Conservation (phyloP, 108 stramenopile genomes). For the Cyclotella atomus region DNA sequence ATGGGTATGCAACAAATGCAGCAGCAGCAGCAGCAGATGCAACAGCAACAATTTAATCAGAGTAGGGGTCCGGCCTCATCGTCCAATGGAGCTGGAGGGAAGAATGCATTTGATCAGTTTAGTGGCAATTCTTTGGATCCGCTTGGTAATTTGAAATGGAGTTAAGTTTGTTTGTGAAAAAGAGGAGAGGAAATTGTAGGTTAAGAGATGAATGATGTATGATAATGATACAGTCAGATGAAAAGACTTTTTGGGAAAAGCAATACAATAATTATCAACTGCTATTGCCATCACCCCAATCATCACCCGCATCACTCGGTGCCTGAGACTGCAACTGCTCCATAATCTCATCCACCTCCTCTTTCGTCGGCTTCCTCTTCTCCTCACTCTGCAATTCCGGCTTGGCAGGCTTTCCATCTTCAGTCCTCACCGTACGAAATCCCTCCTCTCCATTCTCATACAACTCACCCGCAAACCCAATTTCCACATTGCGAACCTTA, state of each 20-base stretch:
- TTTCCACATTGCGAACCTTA: conserved; percentile 51
- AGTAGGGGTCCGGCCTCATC: neutral
- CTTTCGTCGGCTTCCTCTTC: conserved; percentile 56
- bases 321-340: conserved; percentile 51
- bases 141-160: conserved; percentile 68
- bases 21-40: conserved; percentile 22
- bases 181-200: neutral
- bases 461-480: conserved; percentile 87
- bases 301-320: conserved; percentile 20
- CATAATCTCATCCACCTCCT: conserved; percentile 65
- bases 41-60: conserved; percentile 22
- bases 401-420: conserved; percentile 71
- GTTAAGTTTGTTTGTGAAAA: neutral
- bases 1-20: conserved; percentile 44
- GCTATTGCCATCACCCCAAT: too few relatives aligned
- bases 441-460: conserved; percentile 74
- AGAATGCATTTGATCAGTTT: conserved; percentile 61
- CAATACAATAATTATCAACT: too few relatives aligned
- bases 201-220: neutral
- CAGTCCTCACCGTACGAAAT: conserved; percentile 74
- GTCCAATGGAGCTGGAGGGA: conserved; percentile 10
- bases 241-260: too few relatives aligned
- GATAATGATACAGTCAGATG: too few relatives aligned
- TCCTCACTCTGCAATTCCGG: conserved; percentile 54
- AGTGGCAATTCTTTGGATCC: conserved; percentile 51